A percentile compares a stretch with the other conserved stretches of the same genome.
Evolutionary conservation across 495 filamentous ascomycete genomes (phyloP).

Genomic region (Penicillium coprophilum): DNA sequence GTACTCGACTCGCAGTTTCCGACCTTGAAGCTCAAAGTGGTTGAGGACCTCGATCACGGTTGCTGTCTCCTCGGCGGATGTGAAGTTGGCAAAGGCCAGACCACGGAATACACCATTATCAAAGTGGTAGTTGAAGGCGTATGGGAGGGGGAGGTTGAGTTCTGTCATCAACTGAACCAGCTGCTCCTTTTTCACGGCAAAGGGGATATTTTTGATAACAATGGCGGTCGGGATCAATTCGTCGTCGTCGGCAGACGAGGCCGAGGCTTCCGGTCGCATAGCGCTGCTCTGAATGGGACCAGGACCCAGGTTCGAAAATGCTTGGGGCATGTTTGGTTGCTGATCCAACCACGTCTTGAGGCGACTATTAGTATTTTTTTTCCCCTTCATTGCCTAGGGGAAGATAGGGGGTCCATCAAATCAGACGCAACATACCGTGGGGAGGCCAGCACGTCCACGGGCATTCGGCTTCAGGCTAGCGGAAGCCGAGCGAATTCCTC

Average conservation of each 20-base stretch:
- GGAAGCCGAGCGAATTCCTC: conserved; percentile 54
- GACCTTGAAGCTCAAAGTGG: conserved; percentile 89
- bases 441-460: conserved; percentile 55
- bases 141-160: conserved; percentile 84
- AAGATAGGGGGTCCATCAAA: not conserved
- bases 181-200: conserved; percentile 96
- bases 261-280: conserved; percentile 52
- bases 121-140: conserved; percentile 99
- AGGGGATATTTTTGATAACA: conserved; percentile 99
- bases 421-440: conserved; percentile 50
- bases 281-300: conserved; percentile 50
- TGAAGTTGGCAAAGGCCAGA: conserved; percentile 97
- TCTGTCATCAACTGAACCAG: conserved; percentile 90
- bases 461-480: conserved; percentile 56
- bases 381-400: conserved; percentile 3
- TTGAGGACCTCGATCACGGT: conserved; percentile 89
- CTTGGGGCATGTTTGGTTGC: conserved; percentile 52
- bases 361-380: not conserved
- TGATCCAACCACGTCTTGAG: conserved; percentile 61
- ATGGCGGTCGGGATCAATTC: conserved; percentile 98
- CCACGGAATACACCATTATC: conserved; percentile 97
- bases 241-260: conserved; percentile 60
- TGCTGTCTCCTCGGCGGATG: conserved; percentile 88
- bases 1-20: conserved; percentile 94
- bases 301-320: conserved; percentile 54